phyloP scores from a whole-genome alignment of 192 early-diverging fungal species.

The Backusella tarrabulga region DNA sequence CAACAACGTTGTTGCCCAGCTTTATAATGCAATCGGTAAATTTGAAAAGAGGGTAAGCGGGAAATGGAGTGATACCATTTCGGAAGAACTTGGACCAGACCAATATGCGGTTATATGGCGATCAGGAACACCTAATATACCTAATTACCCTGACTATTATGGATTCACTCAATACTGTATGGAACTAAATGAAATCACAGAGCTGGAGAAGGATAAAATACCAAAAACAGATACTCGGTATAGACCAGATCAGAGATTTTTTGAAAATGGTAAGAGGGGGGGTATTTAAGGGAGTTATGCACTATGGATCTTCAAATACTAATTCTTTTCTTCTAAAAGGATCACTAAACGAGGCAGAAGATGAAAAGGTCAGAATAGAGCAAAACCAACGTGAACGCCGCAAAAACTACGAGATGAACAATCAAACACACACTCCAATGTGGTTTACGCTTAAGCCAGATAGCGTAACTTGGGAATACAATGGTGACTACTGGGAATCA shows the following conservation, averaged over 20 bases:
- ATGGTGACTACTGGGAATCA: constrained; percentile 84
- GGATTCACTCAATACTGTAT: constrained; percentile 86
- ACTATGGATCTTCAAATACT: constrained; percentile 42
- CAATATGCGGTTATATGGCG: constrained; percentile 81
- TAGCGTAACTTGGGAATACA: constrained; percentile 65
- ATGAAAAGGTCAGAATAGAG: constrained; percentile 3
- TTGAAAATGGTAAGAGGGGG: constrained; percentile 53
- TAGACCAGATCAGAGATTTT: constrained; percentile 70
- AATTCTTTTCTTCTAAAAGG: neutral
- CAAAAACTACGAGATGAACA: constrained; percentile 44
- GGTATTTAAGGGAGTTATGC: constrained; percentile 58
- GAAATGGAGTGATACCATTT: constrained; percentile 61
- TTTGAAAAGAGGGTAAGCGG: constrained; percentile 51
- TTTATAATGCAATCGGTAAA: constrained; percentile 44
- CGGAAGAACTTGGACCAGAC: constrained; percentile 56
- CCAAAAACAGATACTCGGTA: constrained; percentile 90
- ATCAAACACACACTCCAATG: constrained; percentile 59
- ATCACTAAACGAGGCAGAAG: constrained; percentile 38
- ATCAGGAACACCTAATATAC: constrained; percentile 58
- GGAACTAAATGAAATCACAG: constrained; percentile 86
- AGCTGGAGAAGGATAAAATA: constrained; percentile 53
- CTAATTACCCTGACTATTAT: constrained; percentile 72
- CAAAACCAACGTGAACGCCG: neutral
- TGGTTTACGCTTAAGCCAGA: constrained; percentile 31
- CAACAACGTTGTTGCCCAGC: constrained; percentile 68